These are phyloP conservation scores for Thermoascus crustaceus DNA, from an alignment of 2,329 filamentous ascomycete species.

Conservation along the genomic window DNA sequence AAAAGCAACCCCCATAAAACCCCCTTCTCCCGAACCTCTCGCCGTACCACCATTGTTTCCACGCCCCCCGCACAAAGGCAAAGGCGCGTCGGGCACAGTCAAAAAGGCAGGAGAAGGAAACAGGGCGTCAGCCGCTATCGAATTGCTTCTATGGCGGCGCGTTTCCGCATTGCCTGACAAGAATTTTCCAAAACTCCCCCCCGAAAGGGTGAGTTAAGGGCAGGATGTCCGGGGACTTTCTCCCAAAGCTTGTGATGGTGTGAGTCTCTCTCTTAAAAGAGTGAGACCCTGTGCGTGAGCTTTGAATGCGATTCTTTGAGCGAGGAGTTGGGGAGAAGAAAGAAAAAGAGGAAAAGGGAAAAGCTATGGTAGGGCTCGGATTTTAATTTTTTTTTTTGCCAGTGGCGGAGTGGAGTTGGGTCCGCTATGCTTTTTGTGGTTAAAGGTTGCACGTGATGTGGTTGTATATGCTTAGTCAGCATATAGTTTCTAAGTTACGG, in stretches of 20 bases:
- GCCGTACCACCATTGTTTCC: conserved; percentile 29
- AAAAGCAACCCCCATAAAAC: conserved; percentile 54
- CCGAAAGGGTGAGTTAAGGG: conserved; percentile 32
- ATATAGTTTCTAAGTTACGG: too few relatives aligned
- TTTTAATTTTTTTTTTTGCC: conserved; percentile 16
- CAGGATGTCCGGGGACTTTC: conserved; percentile 99
- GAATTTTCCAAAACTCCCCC: conserved; percentile 17
- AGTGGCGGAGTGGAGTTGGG: conserved; percentile 12
- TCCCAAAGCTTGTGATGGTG: conserved; percentile 72
- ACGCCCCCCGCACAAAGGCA: too few relatives aligned
- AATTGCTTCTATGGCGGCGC: conserved; percentile 98
- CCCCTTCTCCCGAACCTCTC: conserved; percentile 28
- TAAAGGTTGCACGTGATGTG: too few relatives aligned
- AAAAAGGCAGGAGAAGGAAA: conserved; percentile 32
- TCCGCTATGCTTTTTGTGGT: too few relatives aligned
- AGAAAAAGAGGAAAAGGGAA: conserved; percentile 22
- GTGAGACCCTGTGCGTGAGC: conserved; percentile 73
- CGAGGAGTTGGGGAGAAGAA: conserved; percentile 65
- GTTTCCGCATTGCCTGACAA: conserved; percentile 72
- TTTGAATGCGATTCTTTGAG: conserved; percentile 99
- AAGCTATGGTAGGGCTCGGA: conserved; percentile 13
- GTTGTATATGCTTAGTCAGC: too few relatives aligned
- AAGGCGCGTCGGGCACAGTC: conserved; percentile 47
- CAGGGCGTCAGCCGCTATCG: conserved; percentile 70
- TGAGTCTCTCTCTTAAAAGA: conserved; percentile 31